A percentile compares a stretch with the other conserved stretches of the same genome.
phyloP scores from a whole-genome alignment of 2,329 filamentous ascomycete species.

The Diaporthe ampelina region DNA sequence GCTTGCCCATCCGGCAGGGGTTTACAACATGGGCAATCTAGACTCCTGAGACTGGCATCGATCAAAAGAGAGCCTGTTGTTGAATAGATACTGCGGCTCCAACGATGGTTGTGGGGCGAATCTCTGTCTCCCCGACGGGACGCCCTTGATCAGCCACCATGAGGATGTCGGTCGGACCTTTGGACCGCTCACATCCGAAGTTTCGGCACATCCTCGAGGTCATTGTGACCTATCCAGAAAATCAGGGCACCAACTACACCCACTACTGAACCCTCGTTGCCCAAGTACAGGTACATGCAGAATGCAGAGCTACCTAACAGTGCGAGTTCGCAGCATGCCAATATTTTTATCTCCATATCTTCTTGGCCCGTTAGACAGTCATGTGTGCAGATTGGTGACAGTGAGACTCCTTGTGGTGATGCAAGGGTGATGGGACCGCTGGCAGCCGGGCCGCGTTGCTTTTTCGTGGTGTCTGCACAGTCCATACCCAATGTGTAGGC shows the following conservation, averaged over 20 bases:
- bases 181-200: neutral
- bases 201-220: neutral
- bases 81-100: no score
- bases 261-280: neutral
- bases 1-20: neutral
- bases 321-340: neutral
- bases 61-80: neutral
- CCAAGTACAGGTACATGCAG: neutral
- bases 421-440: slow-evolving; percentile 17
- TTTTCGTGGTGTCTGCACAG: neutral
- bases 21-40: neutral
- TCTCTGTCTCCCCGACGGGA: neutral
- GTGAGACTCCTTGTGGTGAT: slow-evolving; percentile 1
- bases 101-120: neutral
- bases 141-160: neutral
- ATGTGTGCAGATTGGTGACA: slow-evolving; percentile 5
- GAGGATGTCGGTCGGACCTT: neutral
- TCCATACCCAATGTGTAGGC: slow-evolving; percentile 8
- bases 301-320: neutral
- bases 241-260: neutral
- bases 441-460: slow-evolving; percentile 7
- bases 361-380: neutral
- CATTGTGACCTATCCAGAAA: neutral
- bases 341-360: neutral
- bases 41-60: neutral